phyloP scores from a whole-genome alignment of 2,329 filamentous ascomycete species.

The Uncinocarpus reesii region DNA sequence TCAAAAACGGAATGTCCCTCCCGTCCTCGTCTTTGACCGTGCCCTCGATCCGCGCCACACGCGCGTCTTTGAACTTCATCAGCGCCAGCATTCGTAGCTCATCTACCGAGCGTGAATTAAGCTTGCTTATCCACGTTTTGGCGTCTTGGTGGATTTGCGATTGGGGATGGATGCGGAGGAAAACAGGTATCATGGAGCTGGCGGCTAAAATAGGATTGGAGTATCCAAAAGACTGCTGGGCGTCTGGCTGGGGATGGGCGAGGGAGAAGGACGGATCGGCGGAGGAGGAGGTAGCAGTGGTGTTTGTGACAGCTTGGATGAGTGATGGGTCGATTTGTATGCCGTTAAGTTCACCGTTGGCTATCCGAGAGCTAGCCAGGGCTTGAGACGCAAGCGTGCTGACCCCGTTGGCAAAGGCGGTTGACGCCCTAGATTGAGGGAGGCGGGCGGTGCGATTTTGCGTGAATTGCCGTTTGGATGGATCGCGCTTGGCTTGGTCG shows the following conservation, averaged over 20 bases:
- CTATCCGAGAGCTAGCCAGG: constrained; percentile 33
- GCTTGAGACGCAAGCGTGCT: constrained; percentile 37
- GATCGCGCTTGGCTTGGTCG: constrained; percentile 50
- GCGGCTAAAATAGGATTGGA: constrained; percentile 29
- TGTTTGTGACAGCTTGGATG: constrained; percentile 48
- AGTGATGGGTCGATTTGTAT: constrained; percentile 56
- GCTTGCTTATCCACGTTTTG: constrained; percentile 54
- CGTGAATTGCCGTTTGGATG: constrained; percentile 22
- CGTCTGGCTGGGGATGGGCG: constrained; percentile 10
- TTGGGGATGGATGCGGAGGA: constrained; percentile 58
- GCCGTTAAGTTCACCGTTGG: constrained; percentile 37
- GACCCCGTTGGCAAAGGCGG: constrained; percentile 28
- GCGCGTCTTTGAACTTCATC: constrained; percentile 6
- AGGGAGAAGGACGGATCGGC: constrained; percentile 36
- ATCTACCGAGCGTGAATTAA: constrained; percentile 48
- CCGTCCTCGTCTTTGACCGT: constrained; percentile 4
- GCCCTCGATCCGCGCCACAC: constrained; percentile 10
- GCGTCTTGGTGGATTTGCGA: constrained; percentile 44
- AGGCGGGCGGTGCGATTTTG: constrained; percentile 7
- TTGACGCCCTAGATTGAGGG: constrained; percentile 18
- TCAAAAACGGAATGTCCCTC: constrained; percentile 23
- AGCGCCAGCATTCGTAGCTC: constrained; percentile 44
- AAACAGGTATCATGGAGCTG: constrained; percentile 45
- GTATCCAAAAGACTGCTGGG: constrained; percentile 28
- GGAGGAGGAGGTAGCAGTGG: too few relatives aligned